These are phyloP conservation scores for Mycosphaerella arachidis DNA, from an alignment of 2,329 filamentous ascomycete genomes.

Conservation along the genomic window DNA sequence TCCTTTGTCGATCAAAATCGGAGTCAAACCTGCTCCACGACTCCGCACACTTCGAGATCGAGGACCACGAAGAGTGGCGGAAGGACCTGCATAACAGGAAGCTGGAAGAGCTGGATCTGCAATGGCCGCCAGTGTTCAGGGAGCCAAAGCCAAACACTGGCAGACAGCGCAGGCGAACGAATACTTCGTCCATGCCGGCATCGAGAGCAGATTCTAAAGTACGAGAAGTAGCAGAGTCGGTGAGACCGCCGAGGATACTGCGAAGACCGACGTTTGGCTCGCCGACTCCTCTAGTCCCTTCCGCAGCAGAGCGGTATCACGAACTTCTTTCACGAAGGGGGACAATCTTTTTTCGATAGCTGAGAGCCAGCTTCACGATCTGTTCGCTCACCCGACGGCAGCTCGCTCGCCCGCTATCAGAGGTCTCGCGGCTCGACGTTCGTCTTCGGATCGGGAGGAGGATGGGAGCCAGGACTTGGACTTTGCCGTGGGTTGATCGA, in stretches of 20 bases:
- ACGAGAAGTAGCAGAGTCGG: neutral
- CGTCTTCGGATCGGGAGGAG: neutral
- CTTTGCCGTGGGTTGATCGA: neutral
- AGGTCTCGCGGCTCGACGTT: neutral
- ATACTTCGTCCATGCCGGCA: neutral
- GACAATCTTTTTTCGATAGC: neutral
- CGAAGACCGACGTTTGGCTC: neutral
- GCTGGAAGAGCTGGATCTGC: constrained; percentile 6
- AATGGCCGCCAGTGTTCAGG: constrained; percentile 8
- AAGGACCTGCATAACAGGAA: neutral
- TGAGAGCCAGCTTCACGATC: neutral
- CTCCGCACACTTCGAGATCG: neutral
- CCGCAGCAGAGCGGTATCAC: neutral
- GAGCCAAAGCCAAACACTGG: constrained; percentile 5
- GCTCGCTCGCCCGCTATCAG: neutral
- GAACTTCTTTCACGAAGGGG: neutral
- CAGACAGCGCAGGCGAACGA: constrained; percentile 1
- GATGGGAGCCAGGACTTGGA: neutral
- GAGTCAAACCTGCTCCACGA: constrained; percentile 1
- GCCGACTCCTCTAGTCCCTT: neutral
- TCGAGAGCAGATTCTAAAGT: neutral
- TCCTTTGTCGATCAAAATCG: neutral
- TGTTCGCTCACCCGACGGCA: neutral
- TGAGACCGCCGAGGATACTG: neutral
- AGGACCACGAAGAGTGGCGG: neutral